Evolutionary conservation across 768 basidiomycete genomes (phyloP).

Genomic region (Hebeloma cylindrosporum): DNA sequence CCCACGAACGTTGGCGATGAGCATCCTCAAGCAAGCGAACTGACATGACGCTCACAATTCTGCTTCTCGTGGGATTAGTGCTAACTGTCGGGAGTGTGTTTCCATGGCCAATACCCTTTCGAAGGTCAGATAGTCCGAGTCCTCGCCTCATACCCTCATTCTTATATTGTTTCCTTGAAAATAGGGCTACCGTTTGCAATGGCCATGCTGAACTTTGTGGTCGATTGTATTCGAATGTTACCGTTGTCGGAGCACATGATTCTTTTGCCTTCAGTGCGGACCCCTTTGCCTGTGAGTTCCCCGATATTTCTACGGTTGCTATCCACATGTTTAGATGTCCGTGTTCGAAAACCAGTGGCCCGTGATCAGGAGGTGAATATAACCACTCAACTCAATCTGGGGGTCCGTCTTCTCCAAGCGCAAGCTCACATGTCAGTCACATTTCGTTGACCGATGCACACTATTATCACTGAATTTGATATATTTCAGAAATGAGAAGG

Average conservation of each 20-base stretch:
- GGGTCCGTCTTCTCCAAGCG: constrained; percentile 60
- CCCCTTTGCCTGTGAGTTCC: constrained; percentile 42
- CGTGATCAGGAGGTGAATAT: constrained; percentile 53
- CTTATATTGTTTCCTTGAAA: no score
- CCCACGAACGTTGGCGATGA: no score
- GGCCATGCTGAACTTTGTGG: constrained; percentile 63
- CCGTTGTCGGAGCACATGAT: constrained; percentile 54
- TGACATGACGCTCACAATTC: no score
- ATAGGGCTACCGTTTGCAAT: constrained; percentile 58
- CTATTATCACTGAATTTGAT: not conserved
- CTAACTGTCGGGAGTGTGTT: no score
- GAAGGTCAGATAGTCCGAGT: no score
- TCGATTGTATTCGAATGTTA: constrained; percentile 52
- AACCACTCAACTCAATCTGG: constrained; percentile 46
- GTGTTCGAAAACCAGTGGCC: constrained; percentile 38
- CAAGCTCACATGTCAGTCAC: constrained; percentile 47
- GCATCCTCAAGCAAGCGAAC: no score
- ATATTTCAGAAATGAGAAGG: constrained; percentile 23
- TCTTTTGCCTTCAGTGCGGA: constrained; percentile 52
- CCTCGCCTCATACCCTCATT: no score
- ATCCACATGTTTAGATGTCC: not conserved
- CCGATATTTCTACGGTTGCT: not conserved
- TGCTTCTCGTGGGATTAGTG: no score
- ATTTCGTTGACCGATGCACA: not conserved
- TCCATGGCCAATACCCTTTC: no score